phyloP scores from a whole-genome alignment of 805 yeast species.

The Naumovozyma castellii region DNA sequence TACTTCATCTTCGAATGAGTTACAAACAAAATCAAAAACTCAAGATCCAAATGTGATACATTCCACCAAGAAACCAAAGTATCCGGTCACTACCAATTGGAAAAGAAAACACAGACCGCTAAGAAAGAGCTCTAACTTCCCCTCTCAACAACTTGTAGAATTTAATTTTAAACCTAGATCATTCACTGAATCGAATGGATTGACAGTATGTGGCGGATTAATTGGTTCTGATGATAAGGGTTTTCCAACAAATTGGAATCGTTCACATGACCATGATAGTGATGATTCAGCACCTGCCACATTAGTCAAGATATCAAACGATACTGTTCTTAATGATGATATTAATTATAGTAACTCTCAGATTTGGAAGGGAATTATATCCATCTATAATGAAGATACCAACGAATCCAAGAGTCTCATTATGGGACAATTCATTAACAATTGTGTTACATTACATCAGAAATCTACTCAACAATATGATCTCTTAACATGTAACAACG shows the following conservation, averaged over 20 bases:
- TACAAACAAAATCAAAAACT: not conserved
- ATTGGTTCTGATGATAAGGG: conserved; percentile 32
- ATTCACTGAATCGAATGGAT: conserved; percentile 47
- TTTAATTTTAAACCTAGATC: conserved; percentile 66
- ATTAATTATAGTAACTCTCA: conserved; percentile 25
- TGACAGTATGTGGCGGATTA: conserved; percentile 45
- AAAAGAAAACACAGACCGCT: conserved; percentile 3
- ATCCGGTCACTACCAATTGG: not conserved
- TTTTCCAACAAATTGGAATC: conserved; percentile 23
- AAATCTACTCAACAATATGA: conserved; percentile 37
- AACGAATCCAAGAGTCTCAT: conserved; percentile 41
- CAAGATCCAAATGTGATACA: not conserved
- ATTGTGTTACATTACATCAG: conserved; percentile 54
- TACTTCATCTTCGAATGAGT: conserved; percentile 4
- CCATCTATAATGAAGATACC: conserved; percentile 38
- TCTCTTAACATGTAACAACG: conserved; percentile 77
- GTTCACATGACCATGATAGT: conserved; percentile 4
- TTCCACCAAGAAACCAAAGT: not conserved
- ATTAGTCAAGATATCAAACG: conserved; percentile 25
- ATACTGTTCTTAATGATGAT: conserved; percentile 19
- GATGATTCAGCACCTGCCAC: conserved; percentile 13
- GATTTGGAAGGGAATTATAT: conserved; percentile 43
- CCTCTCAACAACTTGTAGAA: conserved; percentile 33
- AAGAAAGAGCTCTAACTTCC: conserved; percentile 6
- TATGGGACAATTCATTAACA: conserved; percentile 76